A percentile compares a stretch with the other conserved stretches of the same genome.
These are phyloP conservation scores for Macrophomina tecta DNA, from an alignment of 2,329 filamentous ascomycete genomes.

Conservation along the genomic window DNA sequence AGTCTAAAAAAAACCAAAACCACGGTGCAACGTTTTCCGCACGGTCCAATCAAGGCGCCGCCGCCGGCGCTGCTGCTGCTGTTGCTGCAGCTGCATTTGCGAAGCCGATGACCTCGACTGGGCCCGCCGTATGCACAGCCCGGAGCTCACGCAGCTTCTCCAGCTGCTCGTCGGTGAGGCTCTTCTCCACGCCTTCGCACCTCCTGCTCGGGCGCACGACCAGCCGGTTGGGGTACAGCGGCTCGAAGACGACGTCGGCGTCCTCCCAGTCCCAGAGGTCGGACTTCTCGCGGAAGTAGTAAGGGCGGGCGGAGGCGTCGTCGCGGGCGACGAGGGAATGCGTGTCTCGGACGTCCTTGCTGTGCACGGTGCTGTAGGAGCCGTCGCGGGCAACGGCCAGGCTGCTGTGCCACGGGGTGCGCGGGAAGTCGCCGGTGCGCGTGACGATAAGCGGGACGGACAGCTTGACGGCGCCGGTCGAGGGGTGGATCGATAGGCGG, in stretches of 20 bases:
- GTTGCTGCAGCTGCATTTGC: too few relatives aligned
- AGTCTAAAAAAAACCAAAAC: too few relatives aligned
- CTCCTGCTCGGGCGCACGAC: too few relatives aligned
- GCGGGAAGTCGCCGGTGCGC: background rate
- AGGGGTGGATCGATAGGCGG: background rate
- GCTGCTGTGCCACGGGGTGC: slow-evolving; percentile 3
- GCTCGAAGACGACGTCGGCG: background rate
- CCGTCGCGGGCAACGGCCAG: background rate
- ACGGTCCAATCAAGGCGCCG: too few relatives aligned
- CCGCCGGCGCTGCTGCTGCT: too few relatives aligned
- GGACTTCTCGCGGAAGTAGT: background rate
- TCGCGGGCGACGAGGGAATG: slow-evolving; percentile 48
- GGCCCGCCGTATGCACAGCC: too few relatives aligned
- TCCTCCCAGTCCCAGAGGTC: background rate
- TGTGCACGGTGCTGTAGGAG: slow-evolving; percentile 28
- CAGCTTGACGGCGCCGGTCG: slow-evolving; percentile 22
- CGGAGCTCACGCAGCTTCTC: too few relatives aligned
- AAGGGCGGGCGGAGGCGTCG: background rate
- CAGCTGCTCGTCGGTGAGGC: too few relatives aligned
- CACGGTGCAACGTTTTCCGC: too few relatives aligned
- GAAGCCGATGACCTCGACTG: too few relatives aligned
- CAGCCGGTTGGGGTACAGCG: background rate
- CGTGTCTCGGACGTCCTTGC: slow-evolving; percentile 34
- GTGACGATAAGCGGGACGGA: slow-evolving; percentile 23
- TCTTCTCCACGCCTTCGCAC: too few relatives aligned